These are phyloP conservation scores for Pontederia paniculata DNA, from an alignment of 176 grass and related monocot genomes.

Conservation along the genomic window DNA sequence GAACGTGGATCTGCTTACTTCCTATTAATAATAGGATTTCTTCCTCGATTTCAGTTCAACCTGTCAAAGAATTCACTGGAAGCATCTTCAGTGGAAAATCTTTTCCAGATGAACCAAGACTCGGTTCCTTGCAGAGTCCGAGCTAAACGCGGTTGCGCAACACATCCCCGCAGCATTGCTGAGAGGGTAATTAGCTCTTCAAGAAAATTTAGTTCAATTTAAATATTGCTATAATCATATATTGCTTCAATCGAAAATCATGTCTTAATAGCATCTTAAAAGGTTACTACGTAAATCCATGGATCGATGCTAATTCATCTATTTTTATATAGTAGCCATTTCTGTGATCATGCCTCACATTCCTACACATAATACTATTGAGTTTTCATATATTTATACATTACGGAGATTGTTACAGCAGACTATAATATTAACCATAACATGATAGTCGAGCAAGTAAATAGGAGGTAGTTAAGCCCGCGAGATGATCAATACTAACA, in stretches of 20 bases:
- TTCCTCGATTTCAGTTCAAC: constrained; percentile 12
- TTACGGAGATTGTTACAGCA: too few species aligned
- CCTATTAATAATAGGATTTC: background rate
- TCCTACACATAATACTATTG: too few species aligned
- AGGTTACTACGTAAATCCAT: too few species aligned
- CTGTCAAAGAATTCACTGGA: constrained; percentile 4
- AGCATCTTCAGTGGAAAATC: background rate
- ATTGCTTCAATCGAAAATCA: background rate
- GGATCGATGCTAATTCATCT: too few species aligned
- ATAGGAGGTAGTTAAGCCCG: too few species aligned
- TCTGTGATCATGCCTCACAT: too few species aligned
- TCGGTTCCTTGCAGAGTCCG: constrained; percentile 13
- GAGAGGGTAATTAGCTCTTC: constrained; percentile 18
- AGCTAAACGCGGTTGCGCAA: constrained; percentile 21
- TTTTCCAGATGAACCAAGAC: constrained; percentile 7
- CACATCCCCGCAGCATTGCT: constrained; percentile 24
- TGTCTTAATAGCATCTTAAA: background rate
- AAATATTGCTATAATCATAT: background rate
- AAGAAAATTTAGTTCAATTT: background rate
- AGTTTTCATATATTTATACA: too few species aligned
- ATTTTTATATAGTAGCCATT: too few species aligned
- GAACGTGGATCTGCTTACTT: background rate
- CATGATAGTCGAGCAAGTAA: too few species aligned
- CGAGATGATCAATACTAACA: too few species aligned
- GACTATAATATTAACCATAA: too few species aligned